Conservation (phyloP, 345 rosid species). For the Barbarea vulgaris region DNA sequence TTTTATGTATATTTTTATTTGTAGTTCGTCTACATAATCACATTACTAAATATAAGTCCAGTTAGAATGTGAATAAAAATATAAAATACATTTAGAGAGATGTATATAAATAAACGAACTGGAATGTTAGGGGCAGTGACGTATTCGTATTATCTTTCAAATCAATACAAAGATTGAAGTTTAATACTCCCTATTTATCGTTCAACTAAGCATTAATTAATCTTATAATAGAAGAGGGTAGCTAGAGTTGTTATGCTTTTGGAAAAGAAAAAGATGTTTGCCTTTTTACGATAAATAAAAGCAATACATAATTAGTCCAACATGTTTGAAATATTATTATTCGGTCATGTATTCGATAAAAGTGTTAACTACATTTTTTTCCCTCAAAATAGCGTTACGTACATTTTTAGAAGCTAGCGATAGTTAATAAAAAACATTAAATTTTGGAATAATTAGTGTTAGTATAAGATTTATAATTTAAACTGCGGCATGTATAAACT, state of each 20-base stretch:
- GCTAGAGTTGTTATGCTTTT: constrained; percentile 35
- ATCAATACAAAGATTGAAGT: constrained; percentile 27
- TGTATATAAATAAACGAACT: constrained; percentile 1
- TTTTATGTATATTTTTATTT: not conserved
- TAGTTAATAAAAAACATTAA: not conserved
- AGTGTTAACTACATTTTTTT: not conserved
- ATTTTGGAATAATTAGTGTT: too few relatives aligned
- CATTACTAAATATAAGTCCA: not conserved
- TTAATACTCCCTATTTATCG: not conserved
- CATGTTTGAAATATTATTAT: not conserved
- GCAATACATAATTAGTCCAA: constrained; percentile 2
- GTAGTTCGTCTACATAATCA: not conserved
- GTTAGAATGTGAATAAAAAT: not conserved
- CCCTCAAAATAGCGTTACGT: not conserved
- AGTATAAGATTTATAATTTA: too few relatives aligned
- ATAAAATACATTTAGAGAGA: not conserved
- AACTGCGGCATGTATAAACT: not conserved
- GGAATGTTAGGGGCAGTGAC: constrained; percentile 31
- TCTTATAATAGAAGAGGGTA: constrained; percentile 2
- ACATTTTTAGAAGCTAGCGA: not conserved
- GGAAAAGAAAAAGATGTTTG: constrained; percentile 35
- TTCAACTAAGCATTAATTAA: constrained; percentile 10
- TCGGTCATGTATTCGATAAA: not conserved
- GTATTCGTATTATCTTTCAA: constrained; percentile 23
- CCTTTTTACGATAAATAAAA: constrained; percentile 34